Conservation (phyloP, 768 basidiomycete species). For the Peribolospora kevripleyi region DNA sequence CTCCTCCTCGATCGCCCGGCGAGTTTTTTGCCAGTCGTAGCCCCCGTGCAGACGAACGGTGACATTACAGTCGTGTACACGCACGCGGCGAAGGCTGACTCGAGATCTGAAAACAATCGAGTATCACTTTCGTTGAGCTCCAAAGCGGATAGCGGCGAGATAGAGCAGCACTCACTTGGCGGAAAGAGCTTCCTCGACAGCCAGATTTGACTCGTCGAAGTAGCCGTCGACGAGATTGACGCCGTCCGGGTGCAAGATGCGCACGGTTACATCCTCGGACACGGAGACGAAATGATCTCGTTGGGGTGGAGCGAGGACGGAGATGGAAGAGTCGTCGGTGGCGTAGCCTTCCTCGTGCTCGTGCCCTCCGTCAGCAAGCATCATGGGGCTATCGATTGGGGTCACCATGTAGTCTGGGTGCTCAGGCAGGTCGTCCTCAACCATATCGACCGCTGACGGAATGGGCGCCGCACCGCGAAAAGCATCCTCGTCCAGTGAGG, state of each 20-base stretch:
- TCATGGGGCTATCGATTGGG: conserved; percentile 31
- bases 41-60: conserved; percentile 65
- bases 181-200: conserved; percentile 23
- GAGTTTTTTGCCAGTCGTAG: conserved; percentile 75
- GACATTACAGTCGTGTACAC: conserved; percentile 35
- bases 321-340: conserved; percentile 24
- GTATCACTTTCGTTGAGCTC: too few relatives aligned
- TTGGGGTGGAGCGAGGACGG: conserved; percentile 6
- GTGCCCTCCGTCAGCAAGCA: conserved; percentile 2
- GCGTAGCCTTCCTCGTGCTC: conserved; percentile 31
- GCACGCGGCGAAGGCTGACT: too few relatives aligned
- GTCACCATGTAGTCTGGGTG: conserved; percentile 71
- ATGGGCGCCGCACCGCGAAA: conserved; percentile 5
- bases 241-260: conserved; percentile 39
- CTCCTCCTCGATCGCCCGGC: conserved; percentile 64
- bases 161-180: conserved; percentile 18
- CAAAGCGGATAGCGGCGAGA: not conserved
- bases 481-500: not conserved
- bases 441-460: conserved; percentile 45
- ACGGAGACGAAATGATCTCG: conserved; percentile 6
- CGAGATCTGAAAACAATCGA: too few relatives aligned
- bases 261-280: conserved; percentile 64
- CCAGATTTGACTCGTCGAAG: conserved; percentile 25
- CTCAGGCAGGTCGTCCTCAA: conserved; percentile 68
- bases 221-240: conserved; percentile 50